Evolutionary conservation across 176 grass and related monocot genomes (phyloP).

Genomic region (bread wheat (Triticum aestivum)): IWGSC_CS_RefSeq_v2.1 NC_057809.1:190120181-190120680

Average conservation of each 20-base stretch:
- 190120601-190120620: constrained; percentile 70
- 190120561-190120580: constrained; percentile 68
- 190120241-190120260: constrained; percentile 75
- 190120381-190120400: not conserved
- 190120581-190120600: constrained; percentile 60
- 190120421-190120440: not conserved
- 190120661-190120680: constrained; percentile 2
- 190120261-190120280: constrained; percentile 71
- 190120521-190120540: constrained; percentile 40
- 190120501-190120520: constrained; percentile 51
- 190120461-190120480: constrained; percentile 57
- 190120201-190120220: constrained; percentile 70
- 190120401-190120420: not conserved
- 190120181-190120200: constrained; percentile 84
- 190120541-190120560: constrained; percentile 57
- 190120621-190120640: constrained; percentile 23
- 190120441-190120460: constrained; percentile 62
- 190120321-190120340: not conserved
- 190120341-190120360: not conserved
- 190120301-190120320: not conserved
- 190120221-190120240: constrained; percentile 26
- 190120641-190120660: not conserved
- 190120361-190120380: not conserved
- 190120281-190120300: constrained; percentile 59
- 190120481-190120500: constrained; percentile 72